Percentiles rank a stretch among this genome's conserved stretches.
Conservation (phyloP, 2,329 filamentous ascomycete species). For the Leptodontidium sp. region DNA sequence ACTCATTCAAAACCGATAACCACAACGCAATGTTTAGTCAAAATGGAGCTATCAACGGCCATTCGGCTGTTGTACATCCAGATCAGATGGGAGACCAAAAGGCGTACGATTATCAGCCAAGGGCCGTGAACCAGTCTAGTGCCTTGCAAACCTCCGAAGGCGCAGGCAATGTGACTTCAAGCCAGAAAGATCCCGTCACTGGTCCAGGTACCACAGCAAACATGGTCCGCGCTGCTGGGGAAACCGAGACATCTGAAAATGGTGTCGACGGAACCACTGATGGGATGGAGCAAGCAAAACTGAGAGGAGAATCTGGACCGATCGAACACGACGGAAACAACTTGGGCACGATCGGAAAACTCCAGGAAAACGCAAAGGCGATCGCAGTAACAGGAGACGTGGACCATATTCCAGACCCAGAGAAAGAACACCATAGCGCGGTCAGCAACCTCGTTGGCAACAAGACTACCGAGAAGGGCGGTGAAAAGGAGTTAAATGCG, state of each 20-base stretch:
- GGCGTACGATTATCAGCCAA: conserved; percentile 34
- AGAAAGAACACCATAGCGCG: conserved; percentile 6
- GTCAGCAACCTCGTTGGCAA: conserved; percentile 4
- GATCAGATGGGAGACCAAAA: conserved; percentile 29
- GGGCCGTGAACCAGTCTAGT: conserved; percentile 33
- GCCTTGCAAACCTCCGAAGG: background rate
- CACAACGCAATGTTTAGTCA: conserved; percentile 44
- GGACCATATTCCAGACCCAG: conserved; percentile 37
- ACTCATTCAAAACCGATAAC: conserved; percentile 32
- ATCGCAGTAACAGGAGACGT: conserved; percentile 39
- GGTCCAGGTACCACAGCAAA: conserved; percentile 37
- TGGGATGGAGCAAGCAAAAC: conserved; percentile 22
- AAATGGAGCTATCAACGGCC: conserved; percentile 45
- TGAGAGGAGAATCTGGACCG: conserved; percentile 19
- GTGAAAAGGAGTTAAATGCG: background rate
- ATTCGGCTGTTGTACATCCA: conserved; percentile 37
- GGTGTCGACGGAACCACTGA: conserved; percentile 15
- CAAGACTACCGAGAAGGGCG: conserved; percentile 5
- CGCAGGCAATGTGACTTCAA: background rate
- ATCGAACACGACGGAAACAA: conserved; percentile 32
- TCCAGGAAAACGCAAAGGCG: conserved; percentile 39
- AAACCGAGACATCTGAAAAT: conserved; percentile 5
- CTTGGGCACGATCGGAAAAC: conserved; percentile 28
- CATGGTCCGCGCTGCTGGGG: conserved; percentile 25
- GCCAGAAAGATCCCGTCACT: conserved; percentile 18